Evolutionary conservation across 208 protist species (phyloP).

Genomic region (Lotmaria passim): DNA sequence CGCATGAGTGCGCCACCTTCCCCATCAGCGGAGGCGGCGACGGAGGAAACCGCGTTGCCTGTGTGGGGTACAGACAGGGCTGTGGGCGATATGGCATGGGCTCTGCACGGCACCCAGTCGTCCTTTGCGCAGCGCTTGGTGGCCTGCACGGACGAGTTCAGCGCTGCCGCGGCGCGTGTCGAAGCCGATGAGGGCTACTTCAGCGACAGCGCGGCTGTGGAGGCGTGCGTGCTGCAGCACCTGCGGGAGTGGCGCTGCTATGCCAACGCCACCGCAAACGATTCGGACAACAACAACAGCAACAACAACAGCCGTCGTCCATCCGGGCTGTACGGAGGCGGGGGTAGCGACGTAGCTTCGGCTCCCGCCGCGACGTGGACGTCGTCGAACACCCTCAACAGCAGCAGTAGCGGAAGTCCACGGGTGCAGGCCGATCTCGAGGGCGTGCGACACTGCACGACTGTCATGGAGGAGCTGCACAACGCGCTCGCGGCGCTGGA

Average conservation of each 20-base stretch:
- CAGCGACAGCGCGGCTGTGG: slow-evolving; percentile 15
- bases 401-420: slow-evolving; percentile 7
- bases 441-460: slow-evolving; percentile 5
- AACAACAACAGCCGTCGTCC: slow-evolving; percentile 13
- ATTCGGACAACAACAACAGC: slow-evolving; percentile 2
- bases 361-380: neutral
- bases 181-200: slow-evolving; percentile 27
- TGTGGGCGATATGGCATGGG: neutral
- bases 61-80: too few species aligned
- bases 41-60: too few species aligned
- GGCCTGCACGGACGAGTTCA: slow-evolving; percentile 13
- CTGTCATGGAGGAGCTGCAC: slow-evolving; percentile 20
- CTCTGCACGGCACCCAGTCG: neutral
- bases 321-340: slow-evolving; percentile 9
- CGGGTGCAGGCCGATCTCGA: slow-evolving; percentile 29
- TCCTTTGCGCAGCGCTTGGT: slow-evolving; percentile 10
- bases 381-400: too few species aligned
- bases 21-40: too few species aligned
- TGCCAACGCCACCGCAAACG: neutral
- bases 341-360: neutral
- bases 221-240: slow-evolving; percentile 14
- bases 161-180: neutral
- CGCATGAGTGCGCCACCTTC: too few species aligned
- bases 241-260: slow-evolving; percentile 16
- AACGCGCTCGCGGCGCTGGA: slow-evolving; percentile 12